A percentile compares a stretch with the other conserved stretches of the same genome.
Evolutionary conservation across 169 alveolate genomes (phyloP).

Genomic region (Cystoisospora suis): DNA sequence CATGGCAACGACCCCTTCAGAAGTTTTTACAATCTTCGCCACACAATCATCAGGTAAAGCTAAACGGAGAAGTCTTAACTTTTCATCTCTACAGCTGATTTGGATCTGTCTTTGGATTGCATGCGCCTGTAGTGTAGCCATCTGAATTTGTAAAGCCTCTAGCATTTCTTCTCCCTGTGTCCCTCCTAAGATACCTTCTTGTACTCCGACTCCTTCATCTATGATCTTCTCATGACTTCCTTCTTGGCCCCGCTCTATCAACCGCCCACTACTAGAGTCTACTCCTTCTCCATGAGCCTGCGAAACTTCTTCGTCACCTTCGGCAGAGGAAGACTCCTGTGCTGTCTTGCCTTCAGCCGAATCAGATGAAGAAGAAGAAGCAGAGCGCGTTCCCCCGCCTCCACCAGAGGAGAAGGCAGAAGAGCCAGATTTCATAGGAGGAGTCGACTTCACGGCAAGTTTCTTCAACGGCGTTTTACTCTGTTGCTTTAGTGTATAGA

Average conservation of each 20-base stretch:
- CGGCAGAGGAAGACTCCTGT: not conserved
- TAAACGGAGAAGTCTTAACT: not conserved
- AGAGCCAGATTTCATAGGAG: not conserved
- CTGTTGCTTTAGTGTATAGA: constrained; percentile 15
- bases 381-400: not conserved
- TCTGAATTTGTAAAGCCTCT: not conserved
- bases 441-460: not conserved
- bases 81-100: constrained; percentile 15
- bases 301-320: not conserved
- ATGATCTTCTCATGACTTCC: too few species aligned
- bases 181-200: too few species aligned
- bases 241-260: too few species aligned
- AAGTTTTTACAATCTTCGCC: not conserved
- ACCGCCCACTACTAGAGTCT: too few species aligned
- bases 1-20: constrained; percentile 4
- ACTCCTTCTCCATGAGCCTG: not conserved
- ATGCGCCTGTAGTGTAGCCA: not conserved
- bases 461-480: not conserved
- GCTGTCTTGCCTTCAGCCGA: not conserved
- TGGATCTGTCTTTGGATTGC: not conserved
- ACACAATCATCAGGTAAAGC: not conserved
- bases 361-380: not conserved
- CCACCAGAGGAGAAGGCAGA: not conserved
- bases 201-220: too few species aligned
- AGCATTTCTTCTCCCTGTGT: not conserved